Percentiles rank a stretch among this genome's conserved stretches.
Conservation (phyloP, 331 rosid species). For the Acacia concinna region DNA sequence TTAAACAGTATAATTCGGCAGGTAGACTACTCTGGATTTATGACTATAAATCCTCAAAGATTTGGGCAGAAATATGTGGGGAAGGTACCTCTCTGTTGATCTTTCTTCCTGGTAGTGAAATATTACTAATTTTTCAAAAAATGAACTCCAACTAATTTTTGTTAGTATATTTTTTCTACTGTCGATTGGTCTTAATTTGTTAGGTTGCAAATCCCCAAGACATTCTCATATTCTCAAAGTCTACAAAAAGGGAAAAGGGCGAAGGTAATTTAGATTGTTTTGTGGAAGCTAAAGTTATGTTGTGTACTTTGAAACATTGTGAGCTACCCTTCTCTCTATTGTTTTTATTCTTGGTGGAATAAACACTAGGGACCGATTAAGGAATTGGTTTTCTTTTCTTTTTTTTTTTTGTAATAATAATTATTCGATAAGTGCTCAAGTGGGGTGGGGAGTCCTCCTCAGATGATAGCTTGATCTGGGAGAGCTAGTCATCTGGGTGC, state of each 20-base stretch:
- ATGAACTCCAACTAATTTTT: not conserved
- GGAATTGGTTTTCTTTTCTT: conserved; percentile 7
- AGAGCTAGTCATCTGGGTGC: not conserved
- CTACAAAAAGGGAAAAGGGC: conserved; percentile 61
- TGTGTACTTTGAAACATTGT: not conserved
- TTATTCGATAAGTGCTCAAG: not conserved
- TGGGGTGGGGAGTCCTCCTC: not conserved
- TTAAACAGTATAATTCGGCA: conserved; percentile 40
- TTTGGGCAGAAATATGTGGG: conserved; percentile 99
- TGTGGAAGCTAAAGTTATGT: not conserved
- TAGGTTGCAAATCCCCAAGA: conserved; percentile 99
- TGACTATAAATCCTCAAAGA: conserved; percentile 97
- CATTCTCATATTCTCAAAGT: conserved; percentile 96
- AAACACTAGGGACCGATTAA: too few relatives aligned
- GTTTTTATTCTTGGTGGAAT: conserved; percentile 16
- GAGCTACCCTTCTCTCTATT: conserved; percentile 6
- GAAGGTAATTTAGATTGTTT: conserved; percentile 54
- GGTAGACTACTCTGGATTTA: conserved; percentile 99
- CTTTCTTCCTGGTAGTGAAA: conserved; percentile 32
- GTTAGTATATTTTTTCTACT: conserved; percentile 20
- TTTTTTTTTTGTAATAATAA: not conserved
- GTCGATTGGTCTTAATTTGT: conserved; percentile 31
- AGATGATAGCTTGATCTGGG: not conserved
- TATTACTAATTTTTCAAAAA: conserved; percentile 31
- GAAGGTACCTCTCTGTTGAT: conserved; percentile 62